Evolutionary conservation across 345 rosid species (phyloP), one percentile per base, ranked within the genome.

Genomic region (Isatis tinctoria): DNA sequence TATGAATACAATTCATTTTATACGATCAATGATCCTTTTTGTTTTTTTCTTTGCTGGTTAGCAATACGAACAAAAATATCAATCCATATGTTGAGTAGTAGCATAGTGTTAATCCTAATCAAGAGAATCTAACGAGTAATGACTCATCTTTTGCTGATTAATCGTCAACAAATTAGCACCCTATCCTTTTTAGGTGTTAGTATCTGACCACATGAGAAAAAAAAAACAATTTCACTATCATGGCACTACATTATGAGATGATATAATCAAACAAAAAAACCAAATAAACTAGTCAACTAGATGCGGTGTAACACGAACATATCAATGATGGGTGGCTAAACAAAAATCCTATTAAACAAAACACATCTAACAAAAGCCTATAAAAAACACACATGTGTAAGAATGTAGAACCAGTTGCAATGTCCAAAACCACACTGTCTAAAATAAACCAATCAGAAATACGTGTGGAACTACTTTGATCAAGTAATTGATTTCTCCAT

Each of bases 1-100:
- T 62, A 43, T 63, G 66, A 69, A 76, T 62, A 69, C 75, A 45
- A 69, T 69, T 70, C 35, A 36, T 45, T 70, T 76, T 49, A 20
- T 56, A 69, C 11, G 12, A 37, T 27, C 4, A 12, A 57, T 28
- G 5, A 6, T 22, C 24, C 24, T 22, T 22, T 22, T 22, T 22
- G 1, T 22, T 22, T 22, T 22, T 22, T 22, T 1, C 24, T 12
- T 13, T 41, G 11, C 52, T 47, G 44, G 45, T 9, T 22, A 16
- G 3, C 47, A 5, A 26, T 8, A 32, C 35, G 7, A 4, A 13
- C 6, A 3, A 17, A 40, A 18, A 10, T 57, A 2, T 24, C 6
- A 12, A 36, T 48, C 51, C 20, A 12, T 61, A 48, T 36, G 5
- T 44, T 60, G 65, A 5, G 3, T 8, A 13, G 5, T 58, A 14